Base-by-base conservation (phyloP, 345 rosid genomes). In the Nasturtium officinale region DNA sequence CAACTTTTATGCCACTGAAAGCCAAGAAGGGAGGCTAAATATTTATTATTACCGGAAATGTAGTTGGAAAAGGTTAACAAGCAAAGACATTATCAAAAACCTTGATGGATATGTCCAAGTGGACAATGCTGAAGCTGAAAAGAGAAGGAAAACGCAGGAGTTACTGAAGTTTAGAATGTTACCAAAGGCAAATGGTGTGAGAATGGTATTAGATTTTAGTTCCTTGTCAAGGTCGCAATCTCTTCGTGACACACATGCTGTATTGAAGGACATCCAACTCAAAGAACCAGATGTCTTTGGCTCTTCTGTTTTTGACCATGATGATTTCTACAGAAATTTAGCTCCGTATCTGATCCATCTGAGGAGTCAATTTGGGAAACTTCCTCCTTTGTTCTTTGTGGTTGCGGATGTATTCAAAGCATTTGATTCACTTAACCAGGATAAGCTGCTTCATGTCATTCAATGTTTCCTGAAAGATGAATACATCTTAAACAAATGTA, bases 391-490 rank as follows among this genome's bases (percentile, higher is more conserved):
- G 65, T 90, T 78, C 75, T 52, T 87, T 69, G 89, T 93, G 62
- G 86, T 83, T 67, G 85, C 88, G 66, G 98, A 93, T 83, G 98
- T 93, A 58, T 81, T 71, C 25, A 90, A 87, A 78, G 98, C 97
- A 40, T 93, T 86, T 79, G 98, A 93, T 80, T 89, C 97, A 6
- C 53, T 90, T 56, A 67, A 87, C 77, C 97, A 90, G 68, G 84
- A 80, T 67, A 86, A 84, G 79, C 78, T 93, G 77, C 85, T 90
- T 54, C 17, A 61, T 40, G 80, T 89, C 26, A 69, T 87, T 80
- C 73, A 82, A 54, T 82, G 83, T 76, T 80, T 90, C 71, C 61
- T 89, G 55, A 30, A 29, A 69, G 77, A 86, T 68, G 82, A 84
- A 53, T 90, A 89, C 82, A 25, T 40, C 66, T 75, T 92, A 26